These are phyloP conservation scores for Rosa rugosa DNA, from an alignment of 306 rosid species.

Conservation along the genomic window DNA sequence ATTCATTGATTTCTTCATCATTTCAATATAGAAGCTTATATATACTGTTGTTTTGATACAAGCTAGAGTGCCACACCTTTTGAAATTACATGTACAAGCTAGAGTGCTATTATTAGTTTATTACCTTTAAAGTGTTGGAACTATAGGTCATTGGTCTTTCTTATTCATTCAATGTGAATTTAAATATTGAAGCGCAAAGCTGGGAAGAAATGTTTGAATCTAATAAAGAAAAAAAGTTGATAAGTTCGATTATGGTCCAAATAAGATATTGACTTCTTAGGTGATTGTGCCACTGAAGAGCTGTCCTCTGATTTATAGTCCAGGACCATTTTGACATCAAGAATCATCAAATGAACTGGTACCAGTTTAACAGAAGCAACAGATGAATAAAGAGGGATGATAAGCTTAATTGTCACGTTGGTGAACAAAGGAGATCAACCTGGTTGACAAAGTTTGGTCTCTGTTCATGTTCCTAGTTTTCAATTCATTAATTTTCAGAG, in stretches of 20 bases:
- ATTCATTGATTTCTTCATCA: constrained; percentile 20
- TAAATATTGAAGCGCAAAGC: background rate
- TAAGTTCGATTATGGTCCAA: background rate
- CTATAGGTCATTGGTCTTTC: background rate
- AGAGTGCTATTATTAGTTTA: too few relatives aligned
- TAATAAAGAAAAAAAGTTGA: background rate
- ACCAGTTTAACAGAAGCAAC: background rate
- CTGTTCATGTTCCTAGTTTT: background rate
- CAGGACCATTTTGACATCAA: background rate
- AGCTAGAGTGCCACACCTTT: background rate
- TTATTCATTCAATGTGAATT: background rate
- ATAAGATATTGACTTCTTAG: too few relatives aligned
- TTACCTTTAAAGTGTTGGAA: background rate
- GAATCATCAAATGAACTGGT: background rate
- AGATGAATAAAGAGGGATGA: background rate
- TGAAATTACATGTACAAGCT: background rate
- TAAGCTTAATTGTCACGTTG: too few relatives aligned
- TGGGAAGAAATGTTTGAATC: background rate
- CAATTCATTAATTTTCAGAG: background rate
- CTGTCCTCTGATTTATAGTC: background rate
- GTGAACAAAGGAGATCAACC: background rate
- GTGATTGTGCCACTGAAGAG: background rate
- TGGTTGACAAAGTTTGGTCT: background rate
- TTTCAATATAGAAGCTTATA: background rate
- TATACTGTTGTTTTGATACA: background rate